Percentiles rank a stretch among this genome's conserved stretches.
Evolutionary conservation across 1,139 yeast genomes (phyloP).

Genomic region (Geotrichum europaeum): DNA sequence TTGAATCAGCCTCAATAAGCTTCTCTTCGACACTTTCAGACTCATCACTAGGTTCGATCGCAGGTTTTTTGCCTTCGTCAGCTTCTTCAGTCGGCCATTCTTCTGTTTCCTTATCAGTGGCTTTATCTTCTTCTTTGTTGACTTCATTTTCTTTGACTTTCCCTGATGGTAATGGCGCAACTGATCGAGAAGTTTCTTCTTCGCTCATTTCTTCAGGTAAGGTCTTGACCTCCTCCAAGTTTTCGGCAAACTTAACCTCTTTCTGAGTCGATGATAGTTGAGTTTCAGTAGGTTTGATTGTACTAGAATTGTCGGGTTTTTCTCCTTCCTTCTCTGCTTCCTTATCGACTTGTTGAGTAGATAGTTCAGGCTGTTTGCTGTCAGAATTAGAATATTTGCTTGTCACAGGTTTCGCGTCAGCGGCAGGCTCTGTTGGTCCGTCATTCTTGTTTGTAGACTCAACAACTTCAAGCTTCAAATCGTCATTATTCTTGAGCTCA

Average conservation of each 20-base stretch:
- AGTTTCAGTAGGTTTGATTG: not conserved
- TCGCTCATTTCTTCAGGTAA: not conserved
- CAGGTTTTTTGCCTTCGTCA: not conserved
- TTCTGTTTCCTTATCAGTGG: not conserved
- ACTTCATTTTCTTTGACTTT: not conserved
- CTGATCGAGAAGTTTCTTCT: not conserved
- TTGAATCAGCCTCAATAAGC: not conserved
- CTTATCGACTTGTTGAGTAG: not conserved
- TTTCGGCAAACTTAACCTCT: not conserved
- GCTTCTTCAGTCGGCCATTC: not conserved
- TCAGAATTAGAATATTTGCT: not conserved
- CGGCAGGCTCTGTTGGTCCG: not conserved
- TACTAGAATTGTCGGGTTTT: not conserved
- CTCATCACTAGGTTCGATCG: not conserved
- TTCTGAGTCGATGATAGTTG: not conserved
- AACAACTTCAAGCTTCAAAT: not conserved
- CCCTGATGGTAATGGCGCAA: not conserved
- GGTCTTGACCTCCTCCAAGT: not conserved
- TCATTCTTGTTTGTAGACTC: not conserved
- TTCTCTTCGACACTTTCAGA: not conserved
- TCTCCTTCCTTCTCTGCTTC: not conserved
- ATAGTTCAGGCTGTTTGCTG: not conserved
- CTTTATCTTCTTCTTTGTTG: not conserved
- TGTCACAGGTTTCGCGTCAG: not conserved
- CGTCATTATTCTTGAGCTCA: not conserved